A percentile compares a stretch with the other conserved stretches of the same genome.
Evolutionary conservation across 352 stramenopile genomes (phyloP).

Genomic region (Aphanomyces invadans): DNA sequence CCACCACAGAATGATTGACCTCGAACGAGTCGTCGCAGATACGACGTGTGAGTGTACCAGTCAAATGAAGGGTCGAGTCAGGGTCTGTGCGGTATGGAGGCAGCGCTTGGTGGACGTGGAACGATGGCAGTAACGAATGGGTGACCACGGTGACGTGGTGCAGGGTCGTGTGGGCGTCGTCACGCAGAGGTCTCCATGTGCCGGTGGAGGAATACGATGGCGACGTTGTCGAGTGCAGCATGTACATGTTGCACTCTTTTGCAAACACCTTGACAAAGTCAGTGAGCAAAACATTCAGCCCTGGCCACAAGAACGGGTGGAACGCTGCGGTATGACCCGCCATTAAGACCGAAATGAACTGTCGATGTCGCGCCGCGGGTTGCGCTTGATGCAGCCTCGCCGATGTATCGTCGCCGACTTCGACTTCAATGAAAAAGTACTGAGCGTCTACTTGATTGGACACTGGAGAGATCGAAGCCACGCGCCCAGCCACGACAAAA

Average conservation of each 20-base stretch:
- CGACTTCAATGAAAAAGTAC: constrained; percentile 66
- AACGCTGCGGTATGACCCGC: constrained; percentile 33
- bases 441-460: constrained; percentile 37
- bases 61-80: background rate
- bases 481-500: constrained; percentile 39
- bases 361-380: constrained; percentile 22
- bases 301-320: constrained; percentile 42
- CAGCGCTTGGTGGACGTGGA: background rate
- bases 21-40: constrained; percentile 12
- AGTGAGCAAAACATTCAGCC: constrained; percentile 40
- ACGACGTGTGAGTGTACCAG: background rate
- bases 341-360: constrained; percentile 47
- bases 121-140: background rate
- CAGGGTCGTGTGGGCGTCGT: background rate
- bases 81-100: background rate
- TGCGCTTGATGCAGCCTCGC: background rate
- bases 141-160: constrained; percentile 2
- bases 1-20: background rate
- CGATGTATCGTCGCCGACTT: constrained; percentile 19
- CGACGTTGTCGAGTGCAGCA: constrained; percentile 41
- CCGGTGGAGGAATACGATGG: background rate
- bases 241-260: constrained; percentile 47
- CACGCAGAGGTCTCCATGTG: background rate
- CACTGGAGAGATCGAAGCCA: constrained; percentile 49
- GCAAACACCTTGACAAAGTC: constrained; percentile 61